phyloP scores from a whole-genome alignment of 2,329 filamentous ascomycete genomes.

The Colletotrichum higginsianum region DNA sequence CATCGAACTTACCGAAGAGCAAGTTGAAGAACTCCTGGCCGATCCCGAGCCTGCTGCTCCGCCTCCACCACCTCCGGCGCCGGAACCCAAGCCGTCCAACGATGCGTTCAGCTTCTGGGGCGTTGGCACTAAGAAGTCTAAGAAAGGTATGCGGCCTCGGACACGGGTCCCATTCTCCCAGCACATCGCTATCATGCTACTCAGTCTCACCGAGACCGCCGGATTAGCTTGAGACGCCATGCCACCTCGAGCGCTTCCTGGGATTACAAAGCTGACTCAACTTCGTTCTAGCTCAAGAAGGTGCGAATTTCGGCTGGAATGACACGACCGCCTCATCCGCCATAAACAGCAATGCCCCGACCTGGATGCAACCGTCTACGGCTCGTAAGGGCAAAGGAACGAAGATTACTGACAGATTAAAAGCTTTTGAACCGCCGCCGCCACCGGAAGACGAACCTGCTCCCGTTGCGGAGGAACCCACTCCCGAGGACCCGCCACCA shows the following conservation, averaged over 20 bases:
- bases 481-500: slow-evolving; percentile 23
- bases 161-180: slow-evolving; percentile 41
- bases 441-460: slow-evolving; percentile 51
- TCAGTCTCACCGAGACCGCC: slow-evolving; percentile 29
- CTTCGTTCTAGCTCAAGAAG: slow-evolving; percentile 59
- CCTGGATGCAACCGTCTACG: slow-evolving; percentile 57
- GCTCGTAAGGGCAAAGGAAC: slow-evolving; percentile 64
- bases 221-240: slow-evolving; percentile 19
- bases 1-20: slow-evolving; percentile 57
- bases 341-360: slow-evolving; percentile 51
- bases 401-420: slow-evolving; percentile 71
- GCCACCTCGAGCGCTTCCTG: slow-evolving; percentile 47
- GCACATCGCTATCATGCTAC: slow-evolving; percentile 37
- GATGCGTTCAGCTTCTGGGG: slow-evolving; percentile 73
- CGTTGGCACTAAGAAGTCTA: slow-evolving; percentile 58
- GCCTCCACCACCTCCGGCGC: slow-evolving; percentile 23
- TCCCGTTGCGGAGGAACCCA: slow-evolving; percentile 42
- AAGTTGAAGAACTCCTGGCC: slow-evolving; percentile 60
- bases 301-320: slow-evolving; percentile 55
- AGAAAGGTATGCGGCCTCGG: slow-evolving; percentile 58
- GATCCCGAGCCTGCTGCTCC: slow-evolving; percentile 42
- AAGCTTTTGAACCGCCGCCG: slow-evolving; percentile 65
- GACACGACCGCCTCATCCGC: slow-evolving; percentile 57
- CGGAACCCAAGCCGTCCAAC: slow-evolving; percentile 49
- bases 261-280: slow-evolving; percentile 68